Conservation (phyloP, 768 basidiomycete genomes). For the Termitomyces heimii region DNA sequence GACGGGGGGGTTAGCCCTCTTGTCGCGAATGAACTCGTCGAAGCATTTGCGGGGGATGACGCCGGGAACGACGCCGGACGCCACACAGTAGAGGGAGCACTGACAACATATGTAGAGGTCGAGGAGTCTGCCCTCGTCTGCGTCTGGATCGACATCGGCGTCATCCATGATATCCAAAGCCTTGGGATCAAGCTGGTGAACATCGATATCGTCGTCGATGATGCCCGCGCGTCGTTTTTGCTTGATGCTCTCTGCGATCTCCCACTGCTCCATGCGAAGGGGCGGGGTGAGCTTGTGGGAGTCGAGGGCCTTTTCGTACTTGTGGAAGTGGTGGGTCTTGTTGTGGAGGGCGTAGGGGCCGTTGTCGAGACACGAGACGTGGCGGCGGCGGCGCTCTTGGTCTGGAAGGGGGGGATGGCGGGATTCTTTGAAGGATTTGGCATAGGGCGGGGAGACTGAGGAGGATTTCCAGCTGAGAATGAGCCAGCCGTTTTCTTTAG, state of each 20-base stretch:
- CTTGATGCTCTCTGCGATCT: constrained; percentile 41
- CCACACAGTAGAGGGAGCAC: constrained; percentile 70
- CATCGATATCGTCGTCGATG: constrained; percentile 10
- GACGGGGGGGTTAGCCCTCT: constrained; percentile 47
- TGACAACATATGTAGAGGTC: constrained; percentile 85
- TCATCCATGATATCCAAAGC: constrained; percentile 26
- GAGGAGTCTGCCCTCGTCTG: constrained; percentile 48
- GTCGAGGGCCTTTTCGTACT: constrained; percentile 65
- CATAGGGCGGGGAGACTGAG: constrained; percentile 53
- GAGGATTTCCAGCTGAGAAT: constrained; percentile 67
- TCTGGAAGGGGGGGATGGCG: constrained; percentile 45
- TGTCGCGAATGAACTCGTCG: constrained; percentile 62
- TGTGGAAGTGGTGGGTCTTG: constrained; percentile 79
- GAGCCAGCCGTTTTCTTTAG: constrained; percentile 80
- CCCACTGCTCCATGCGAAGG: constrained; percentile 55
- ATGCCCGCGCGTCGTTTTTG: constrained; percentile 41
- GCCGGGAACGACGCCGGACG: constrained; percentile 65
- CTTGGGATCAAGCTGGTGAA: constrained; percentile 29
- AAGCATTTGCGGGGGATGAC: constrained; percentile 59
- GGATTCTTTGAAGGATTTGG: constrained; percentile 33
- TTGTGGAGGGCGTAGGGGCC: constrained; percentile 41
- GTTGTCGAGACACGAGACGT: constrained; percentile 46
- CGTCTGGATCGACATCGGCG: constrained; percentile 26
- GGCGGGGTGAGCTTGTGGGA: constrained; percentile 62
- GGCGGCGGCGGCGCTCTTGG: constrained; percentile 39